Evolutionary conservation across 805 yeast species (phyloP).

Genomic region (Ogataea parapolymorpha): DNA sequence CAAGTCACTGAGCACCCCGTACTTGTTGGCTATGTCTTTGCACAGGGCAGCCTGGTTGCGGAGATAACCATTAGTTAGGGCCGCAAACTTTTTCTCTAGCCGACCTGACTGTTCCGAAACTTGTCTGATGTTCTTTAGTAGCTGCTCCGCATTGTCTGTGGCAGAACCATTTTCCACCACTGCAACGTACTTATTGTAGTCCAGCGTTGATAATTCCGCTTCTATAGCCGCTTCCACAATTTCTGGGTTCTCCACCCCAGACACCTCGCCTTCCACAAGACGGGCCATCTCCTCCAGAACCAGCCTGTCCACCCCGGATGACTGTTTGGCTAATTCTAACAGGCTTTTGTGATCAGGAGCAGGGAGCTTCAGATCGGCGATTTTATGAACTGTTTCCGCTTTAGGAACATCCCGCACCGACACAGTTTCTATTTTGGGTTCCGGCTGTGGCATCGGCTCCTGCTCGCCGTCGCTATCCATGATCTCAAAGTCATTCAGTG

Average conservation of each 20-base stretch:
- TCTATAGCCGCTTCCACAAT: constrained; percentile 6
- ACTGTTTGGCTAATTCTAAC: background rate
- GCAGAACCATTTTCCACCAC: constrained; percentile 9
- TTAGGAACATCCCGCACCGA: background rate
- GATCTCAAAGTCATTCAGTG: constrained; percentile 44
- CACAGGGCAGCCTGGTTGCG: constrained; percentile 23
- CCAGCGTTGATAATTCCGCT: constrained; percentile 3
- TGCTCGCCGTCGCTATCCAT: constrained; percentile 25
- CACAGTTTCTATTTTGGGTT: background rate
- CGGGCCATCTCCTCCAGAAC: constrained; percentile 9
- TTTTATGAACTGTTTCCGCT: background rate
- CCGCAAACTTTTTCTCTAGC: constrained; percentile 30
- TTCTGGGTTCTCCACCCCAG: background rate
- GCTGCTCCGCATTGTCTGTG: constrained; percentile 14
- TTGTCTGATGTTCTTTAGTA: constrained; percentile 13
- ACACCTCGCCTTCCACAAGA: background rate
- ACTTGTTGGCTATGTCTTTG: constrained; percentile 10
- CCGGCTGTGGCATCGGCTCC: constrained; percentile 2
- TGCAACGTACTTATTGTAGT: constrained; percentile 2
- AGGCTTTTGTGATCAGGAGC: background rate
- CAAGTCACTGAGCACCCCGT: constrained; percentile 8
- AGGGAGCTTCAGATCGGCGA: background rate
- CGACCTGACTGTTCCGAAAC: constrained; percentile 24
- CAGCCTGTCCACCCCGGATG: constrained; percentile 1
- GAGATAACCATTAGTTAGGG: constrained; percentile 33